A percentile compares a stretch with the other conserved stretches of the same genome.
These are phyloP conservation scores for Sparassis latifolia DNA, from an alignment of 1,284 basidiomycete genomes.

Conservation along the genomic window DNA sequence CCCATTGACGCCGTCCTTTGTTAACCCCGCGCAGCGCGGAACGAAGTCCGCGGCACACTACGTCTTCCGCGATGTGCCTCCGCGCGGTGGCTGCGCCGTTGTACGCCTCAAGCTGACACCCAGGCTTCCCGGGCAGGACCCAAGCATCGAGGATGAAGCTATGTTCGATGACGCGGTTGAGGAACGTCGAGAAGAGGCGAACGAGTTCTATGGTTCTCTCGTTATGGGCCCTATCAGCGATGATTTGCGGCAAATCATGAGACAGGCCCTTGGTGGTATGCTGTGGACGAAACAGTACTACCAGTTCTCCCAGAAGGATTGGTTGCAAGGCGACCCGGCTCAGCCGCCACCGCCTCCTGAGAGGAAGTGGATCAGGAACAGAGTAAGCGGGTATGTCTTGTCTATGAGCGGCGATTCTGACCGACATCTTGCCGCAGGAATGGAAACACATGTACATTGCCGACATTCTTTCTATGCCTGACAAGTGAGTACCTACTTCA, in stretches of 20 bases:
- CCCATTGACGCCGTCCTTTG: conserved; percentile 48
- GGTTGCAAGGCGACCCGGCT: conserved; percentile 91
- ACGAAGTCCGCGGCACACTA: conserved; percentile 96
- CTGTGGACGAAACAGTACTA: conserved; percentile 99
- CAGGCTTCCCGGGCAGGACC: conserved; percentile 66
- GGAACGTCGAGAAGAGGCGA: conserved; percentile 84
- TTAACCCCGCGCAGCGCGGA: conserved; percentile 84
- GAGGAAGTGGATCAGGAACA: conserved; percentile 82
- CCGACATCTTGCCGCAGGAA: conserved; percentile 41
- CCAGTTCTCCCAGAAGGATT: conserved; percentile 92
- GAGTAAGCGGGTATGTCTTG: conserved; percentile 36
- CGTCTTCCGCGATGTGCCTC: conserved; percentile 81
- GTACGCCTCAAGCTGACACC: conserved; percentile 93
- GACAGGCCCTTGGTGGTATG: conserved; percentile 98
- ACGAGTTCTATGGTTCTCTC: conserved; percentile 90
- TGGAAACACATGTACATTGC: conserved; percentile 95
- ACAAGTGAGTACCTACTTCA: conserved; percentile 56
- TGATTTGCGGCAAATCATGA: conserved; percentile 93
- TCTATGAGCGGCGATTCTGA: neutral
- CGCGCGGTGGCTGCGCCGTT: conserved; percentile 89
- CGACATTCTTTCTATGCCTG: conserved; percentile 97
- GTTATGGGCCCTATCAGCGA: conserved; percentile 81
- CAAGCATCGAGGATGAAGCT: conserved; percentile 82
- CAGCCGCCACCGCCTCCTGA: conserved; percentile 93
- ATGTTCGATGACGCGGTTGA: conserved; percentile 88